Conservation (phyloP, 1,284 basidiomycete species). For the Ganoderma sinense region DNA sequence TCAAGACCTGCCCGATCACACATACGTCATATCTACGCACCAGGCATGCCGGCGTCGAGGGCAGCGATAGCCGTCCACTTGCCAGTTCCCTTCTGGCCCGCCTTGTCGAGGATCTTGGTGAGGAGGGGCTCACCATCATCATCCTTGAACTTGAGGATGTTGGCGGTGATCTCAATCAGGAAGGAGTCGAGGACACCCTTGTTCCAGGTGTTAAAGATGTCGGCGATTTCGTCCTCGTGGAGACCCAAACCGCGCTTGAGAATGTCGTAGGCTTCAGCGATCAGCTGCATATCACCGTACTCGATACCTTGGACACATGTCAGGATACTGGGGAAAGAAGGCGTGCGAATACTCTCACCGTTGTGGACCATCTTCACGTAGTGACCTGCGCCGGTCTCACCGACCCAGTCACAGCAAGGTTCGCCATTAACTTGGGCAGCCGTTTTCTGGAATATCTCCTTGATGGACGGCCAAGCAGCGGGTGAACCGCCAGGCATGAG, state of each 20-base stretch:
- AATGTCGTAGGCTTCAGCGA: constrained; percentile 98
- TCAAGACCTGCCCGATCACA: constrained; percentile 7
- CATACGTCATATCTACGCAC: constrained; percentile 48
- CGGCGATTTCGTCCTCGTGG: constrained; percentile 85
- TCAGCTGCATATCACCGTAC: constrained; percentile 99
- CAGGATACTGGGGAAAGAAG: constrained; percentile 20
- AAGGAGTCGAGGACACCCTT: constrained; percentile 99
- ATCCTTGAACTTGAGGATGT: constrained; percentile 97
- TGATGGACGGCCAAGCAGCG: constrained; percentile 96
- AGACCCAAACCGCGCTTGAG: constrained; percentile 96
- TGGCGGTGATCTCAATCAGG: constrained; percentile 97
- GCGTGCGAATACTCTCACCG: constrained; percentile 58
- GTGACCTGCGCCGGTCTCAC: constrained; percentile 92
- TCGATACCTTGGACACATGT: constrained; percentile 78
- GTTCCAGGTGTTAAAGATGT: constrained; percentile 95
- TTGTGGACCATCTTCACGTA: constrained; percentile 99
- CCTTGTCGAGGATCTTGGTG: constrained; percentile 93
- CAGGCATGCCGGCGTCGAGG: constrained; percentile 92
- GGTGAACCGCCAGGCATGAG: constrained; percentile 99
- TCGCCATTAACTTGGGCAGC: constrained; percentile 96
- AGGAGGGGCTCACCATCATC: constrained; percentile 93
- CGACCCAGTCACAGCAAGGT: constrained; percentile 99
- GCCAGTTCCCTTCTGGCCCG: constrained; percentile 99
- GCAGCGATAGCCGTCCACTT: constrained; percentile 99
- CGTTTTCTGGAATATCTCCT: constrained; percentile 99